Evolutionary conservation across 129 eudicot genomes (phyloP), one percentile per base, ranked within the genome.

Genomic region (Tanacetum coccineum): DNA sequence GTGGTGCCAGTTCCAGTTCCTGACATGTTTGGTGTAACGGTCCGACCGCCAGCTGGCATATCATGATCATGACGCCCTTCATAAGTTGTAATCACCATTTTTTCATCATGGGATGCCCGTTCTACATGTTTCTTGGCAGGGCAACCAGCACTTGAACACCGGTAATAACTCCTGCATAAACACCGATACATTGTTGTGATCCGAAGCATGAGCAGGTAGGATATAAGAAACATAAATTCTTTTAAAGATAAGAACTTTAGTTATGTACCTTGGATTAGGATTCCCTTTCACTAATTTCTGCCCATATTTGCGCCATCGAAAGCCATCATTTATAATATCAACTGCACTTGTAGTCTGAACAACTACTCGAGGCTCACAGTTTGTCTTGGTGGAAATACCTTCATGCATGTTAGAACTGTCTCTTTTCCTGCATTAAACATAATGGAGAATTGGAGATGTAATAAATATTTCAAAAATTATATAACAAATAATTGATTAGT

Each of bases 241-340:
- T 7, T 59, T n/a, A 21, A n/a, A 19, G 0, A 50, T 60, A 6
- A 59, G 18, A 62, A 30, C 9, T 54, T n/a, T 64, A 39, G 25
- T 68, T 60, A 26, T 74, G 75, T 77, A 91, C 97, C 97, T 81
- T 36, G 97, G 95, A 64, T 87, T 87, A 20, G 85, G 77, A 75
- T 87, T 91, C 78, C 95, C 97, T 83, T 87, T 91, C 9, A 91
- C 96, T 81, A 87, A 67, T 67, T 91, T 91, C 81, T 91, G 97
- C 51, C 97, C 97, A 68, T 91, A 91, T 73, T 91, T 91, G 66
- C 97, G 96, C 97, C 97, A 91, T 25, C 97, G 84, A 68, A 79
- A 87, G 67, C 97, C 97, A 68, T 91, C 97, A 74, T 85, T 91
- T 70, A 91, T 86, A 48, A 91, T 66, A 78, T 91, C 97, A 77